Conservation (phyloP, 1,139 yeast genomes). For the Taphrina flavorubra region DNA sequence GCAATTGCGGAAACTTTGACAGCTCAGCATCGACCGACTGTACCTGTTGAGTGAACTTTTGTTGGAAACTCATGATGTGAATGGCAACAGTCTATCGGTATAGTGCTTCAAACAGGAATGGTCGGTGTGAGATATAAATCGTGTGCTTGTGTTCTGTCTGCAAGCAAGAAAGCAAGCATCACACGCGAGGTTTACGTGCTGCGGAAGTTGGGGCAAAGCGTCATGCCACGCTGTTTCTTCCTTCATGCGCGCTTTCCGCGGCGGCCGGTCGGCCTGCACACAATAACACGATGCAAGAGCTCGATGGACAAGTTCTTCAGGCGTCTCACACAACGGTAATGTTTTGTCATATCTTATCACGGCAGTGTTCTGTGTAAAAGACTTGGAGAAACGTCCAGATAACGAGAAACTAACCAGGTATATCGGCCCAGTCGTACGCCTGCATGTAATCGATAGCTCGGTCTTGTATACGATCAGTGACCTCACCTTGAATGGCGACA, state of each 20-base stretch:
- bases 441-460: neutral
- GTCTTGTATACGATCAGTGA: neutral
- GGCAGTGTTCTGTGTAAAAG: too few relatives aligned
- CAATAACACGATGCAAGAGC: neutral
- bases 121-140: neutral
- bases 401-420: too few relatives aligned
- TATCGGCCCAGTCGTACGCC: neutral
- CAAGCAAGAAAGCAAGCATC: neutral
- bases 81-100: too few relatives aligned
- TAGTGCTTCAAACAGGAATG: neutral
- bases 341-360: too few relatives aligned
- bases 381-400: too few relatives aligned
- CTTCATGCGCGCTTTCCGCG: neutral
- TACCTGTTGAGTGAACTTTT: slow-evolving; percentile 31
- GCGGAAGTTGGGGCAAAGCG: slow-evolving; percentile 11
- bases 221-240: neutral
- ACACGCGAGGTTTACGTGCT: slow-evolving; percentile 13
- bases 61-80: slow-evolving; percentile 28
- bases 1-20: slow-evolving; percentile 28
- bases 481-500: neutral
- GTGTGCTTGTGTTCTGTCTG: neutral
- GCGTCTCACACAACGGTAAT: too few relatives aligned
- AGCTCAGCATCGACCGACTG: slow-evolving; percentile 29
- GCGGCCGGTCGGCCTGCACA: neutral
- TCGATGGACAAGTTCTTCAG: too few relatives aligned